These are phyloP conservation scores for Murraya koenigii DNA, from an alignment of 345 rosid species.

Conservation along the genomic window DNA sequence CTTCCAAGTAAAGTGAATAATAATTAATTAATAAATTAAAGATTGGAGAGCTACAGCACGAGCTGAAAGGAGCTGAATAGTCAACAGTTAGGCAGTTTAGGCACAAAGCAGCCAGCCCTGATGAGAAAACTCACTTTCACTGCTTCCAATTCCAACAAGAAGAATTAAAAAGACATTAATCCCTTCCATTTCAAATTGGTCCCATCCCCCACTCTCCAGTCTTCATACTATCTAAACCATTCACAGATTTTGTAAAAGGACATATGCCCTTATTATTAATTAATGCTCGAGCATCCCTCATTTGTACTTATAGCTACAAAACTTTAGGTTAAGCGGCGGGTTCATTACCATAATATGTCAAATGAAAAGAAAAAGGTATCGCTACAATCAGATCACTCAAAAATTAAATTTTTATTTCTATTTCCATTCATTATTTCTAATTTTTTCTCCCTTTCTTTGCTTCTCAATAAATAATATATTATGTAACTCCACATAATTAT, in stretches of 20 bases:
- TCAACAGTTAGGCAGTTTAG: conserved; percentile 28
- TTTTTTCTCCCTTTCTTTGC: not conserved
- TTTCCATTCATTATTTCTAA: conserved; percentile 9
- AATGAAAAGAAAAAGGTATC: no score
- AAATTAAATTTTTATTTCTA: no score
- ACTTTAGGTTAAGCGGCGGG: no score
- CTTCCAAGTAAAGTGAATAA: not conserved
- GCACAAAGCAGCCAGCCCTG: conserved; percentile 11
- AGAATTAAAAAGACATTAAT: conserved; percentile 18
- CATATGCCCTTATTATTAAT: not conserved
- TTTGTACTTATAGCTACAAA: not conserved
- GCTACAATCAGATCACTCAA: no score
- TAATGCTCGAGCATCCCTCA: conserved; percentile 8
- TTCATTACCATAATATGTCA: no score
- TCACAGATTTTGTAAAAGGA: conserved; percentile 24
- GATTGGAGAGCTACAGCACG: not conserved
- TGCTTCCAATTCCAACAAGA: conserved; percentile 10
- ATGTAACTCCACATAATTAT: no score
- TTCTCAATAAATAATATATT: no score
- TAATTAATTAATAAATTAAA: not conserved
- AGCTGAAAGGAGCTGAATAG: conserved; percentile 11
- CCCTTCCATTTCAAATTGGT: conserved; percentile 20
- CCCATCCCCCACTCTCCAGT: conserved; percentile 24
- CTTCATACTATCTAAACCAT: not conserved
- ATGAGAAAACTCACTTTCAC: not conserved